Evolutionary conservation across 768 basidiomycete species (phyloP), one percentile per base, ranked within the genome.

Genomic region (Neoboletus magnificus): DNA sequence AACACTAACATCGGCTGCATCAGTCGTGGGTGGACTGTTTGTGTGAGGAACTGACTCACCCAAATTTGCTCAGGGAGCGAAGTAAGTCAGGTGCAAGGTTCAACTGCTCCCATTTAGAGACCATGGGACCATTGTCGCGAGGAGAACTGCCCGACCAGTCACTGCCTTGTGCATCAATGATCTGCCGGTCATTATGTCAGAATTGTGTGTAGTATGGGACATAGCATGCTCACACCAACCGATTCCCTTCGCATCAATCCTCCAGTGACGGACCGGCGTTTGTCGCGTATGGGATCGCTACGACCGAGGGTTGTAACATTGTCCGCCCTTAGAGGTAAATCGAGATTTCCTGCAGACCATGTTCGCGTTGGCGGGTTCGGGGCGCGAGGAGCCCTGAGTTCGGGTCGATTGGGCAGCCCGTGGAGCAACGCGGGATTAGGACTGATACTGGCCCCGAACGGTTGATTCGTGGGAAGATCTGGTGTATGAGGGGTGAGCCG

Each of bases 31-130:
- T 23, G 54, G 57, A 39, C 50, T 39, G 30, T 56, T 33, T 35
- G 45, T 18, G 41, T 42, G 33, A 44, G 52, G 54, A 43, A 56
- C 36, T 11, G 35, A 76, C 87, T 76, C 61, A 96, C 94, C 95
- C 96, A 68, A 97, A 98, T 73, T 95, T 96, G 58, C 80, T 85
- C 58, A 98, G 79, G 41, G 92, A 93, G 50, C 93, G 82, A 64
- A 97, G 77, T 12, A 98, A 76, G 61, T 98, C 96, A 42, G 91
- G 86, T 12, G 89, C 84, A 33, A 98, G 78, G 54, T 85, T 79
- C 45, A 98, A 72, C 65, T 97, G 93, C 58, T 98, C 96, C 96
- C 96, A 98, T 73, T 98, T 98, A 52, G 92, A 89, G 45, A 97
- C 82, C 54, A 89, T 77, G 11, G 93, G 87, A 16, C 92, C 91